phyloP scores from a whole-genome alignment of 2,329 filamentous ascomycete species.

The Arthrinium phaeospermum region DNA sequence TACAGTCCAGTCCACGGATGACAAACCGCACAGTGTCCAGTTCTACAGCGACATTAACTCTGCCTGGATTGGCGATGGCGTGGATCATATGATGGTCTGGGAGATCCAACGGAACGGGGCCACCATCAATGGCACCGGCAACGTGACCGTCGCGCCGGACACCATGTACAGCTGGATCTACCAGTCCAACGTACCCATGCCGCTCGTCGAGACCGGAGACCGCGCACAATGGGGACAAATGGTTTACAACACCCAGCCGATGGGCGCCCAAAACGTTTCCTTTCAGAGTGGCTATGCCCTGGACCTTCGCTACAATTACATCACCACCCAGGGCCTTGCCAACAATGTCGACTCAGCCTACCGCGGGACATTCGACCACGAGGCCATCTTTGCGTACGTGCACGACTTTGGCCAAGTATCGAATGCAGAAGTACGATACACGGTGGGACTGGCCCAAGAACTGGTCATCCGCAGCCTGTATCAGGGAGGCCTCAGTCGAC shows the following conservation, averaged over 20 bases:
- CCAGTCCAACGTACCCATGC: constrained; percentile 73
- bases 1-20: constrained; percentile 61
- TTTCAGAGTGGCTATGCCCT: constrained; percentile 33
- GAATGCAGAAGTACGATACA: constrained; percentile 65
- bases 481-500: constrained; percentile 68
- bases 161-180: constrained; percentile 67
- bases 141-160: constrained; percentile 64
- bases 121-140: constrained; percentile 39
- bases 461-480: constrained; percentile 74
- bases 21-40: constrained; percentile 59
- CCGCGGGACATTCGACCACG: constrained; percentile 46
- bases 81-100: constrained; percentile 71
- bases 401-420: constrained; percentile 47
- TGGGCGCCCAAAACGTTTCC: constrained; percentile 28
- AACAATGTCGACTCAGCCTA: constrained; percentile 66
- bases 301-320: constrained; percentile 63
- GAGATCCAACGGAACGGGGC: constrained; percentile 56
- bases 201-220: constrained; percentile 68
- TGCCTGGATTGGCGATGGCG: constrained; percentile 79
- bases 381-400: constrained; percentile 29
- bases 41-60: constrained; percentile 72
- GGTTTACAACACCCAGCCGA: constrained; percentile 60
- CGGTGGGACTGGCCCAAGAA: constrained; percentile 72
- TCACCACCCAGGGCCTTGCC: constrained; percentile 62
- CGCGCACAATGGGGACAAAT: constrained; percentile 73